Base-by-base conservation (phyloP, 306 rosid species). In the Herpetospermum pedunculosum region DNA sequence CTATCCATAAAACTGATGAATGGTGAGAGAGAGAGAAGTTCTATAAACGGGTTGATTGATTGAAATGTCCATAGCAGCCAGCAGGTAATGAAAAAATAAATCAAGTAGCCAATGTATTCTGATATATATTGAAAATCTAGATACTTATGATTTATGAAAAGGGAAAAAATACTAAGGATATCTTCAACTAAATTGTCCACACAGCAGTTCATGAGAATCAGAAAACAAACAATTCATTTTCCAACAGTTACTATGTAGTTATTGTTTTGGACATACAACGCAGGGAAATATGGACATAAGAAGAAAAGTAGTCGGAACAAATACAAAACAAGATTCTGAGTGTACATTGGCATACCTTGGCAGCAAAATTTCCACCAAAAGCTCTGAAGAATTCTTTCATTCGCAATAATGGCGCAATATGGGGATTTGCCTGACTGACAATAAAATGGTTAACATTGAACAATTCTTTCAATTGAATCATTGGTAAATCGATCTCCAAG, bases 351-450 rank as follows among this genome's bases (percentile, higher is more conserved):
- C 67, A 78, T 83, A 91, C 99, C 99, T 94, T 94, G 77, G 95
- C 99, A 68, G 99, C 97, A 71, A 94, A 91, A 79, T 83, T 88
- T 81, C 99, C 97, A 70, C 99, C 99, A 19, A 76, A 80, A 74
- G 85, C 91, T 82, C 97, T 84, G 75, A 90, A 84, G 79, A 91
- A 82, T 75, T 83, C 95, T 80, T 94, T 94, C 78, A 94, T 78
- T 77, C 99, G 88, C 84, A 95, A 70, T 13, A 91, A 82, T 53
- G 99, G 97, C 43, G 96, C 92, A 80, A 91, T 91, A 72, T 91
- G 97, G 53, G 99, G 99, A 78, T 95, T 95, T 28, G 97, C 97
- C 81, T 89, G 99, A 75, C 96, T 91, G 78, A 95, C 99, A 25
- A 95, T 95, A 81, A 95, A 91, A 73, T 91, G 97, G 78, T 95